Evolutionary conservation across 371 early-diverging fungal species (phyloP).

Genomic region (Amoeboaphelidium protococcarum): DNA sequence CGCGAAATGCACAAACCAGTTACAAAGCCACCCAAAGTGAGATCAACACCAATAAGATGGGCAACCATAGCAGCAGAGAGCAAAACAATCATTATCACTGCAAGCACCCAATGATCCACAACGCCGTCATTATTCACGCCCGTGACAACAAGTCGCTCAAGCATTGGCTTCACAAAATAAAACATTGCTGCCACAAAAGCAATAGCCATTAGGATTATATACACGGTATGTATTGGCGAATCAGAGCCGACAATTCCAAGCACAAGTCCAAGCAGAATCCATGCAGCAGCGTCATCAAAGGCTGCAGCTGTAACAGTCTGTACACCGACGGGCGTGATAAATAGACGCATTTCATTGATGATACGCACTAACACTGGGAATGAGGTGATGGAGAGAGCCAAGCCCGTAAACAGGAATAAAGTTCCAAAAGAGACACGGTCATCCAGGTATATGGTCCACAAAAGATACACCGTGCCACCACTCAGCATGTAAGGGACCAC

Average conservation of each 20-base stretch:
- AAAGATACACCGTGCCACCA: conserved; percentile 28
- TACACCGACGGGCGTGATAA: conserved; percentile 51
- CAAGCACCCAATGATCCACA: neutral
- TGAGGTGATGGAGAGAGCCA: conserved; percentile 75
- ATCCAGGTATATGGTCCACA: conserved; percentile 23
- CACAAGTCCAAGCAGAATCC: conserved; percentile 51
- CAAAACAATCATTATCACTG: neutral
- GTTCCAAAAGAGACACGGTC: conserved; percentile 25
- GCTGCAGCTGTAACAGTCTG: conserved; percentile 60
- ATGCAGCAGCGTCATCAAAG: conserved; percentile 61
- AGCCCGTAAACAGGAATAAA: conserved; percentile 52
- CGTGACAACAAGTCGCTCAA: conserved; percentile 21
- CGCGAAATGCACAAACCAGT: conserved; percentile 66
- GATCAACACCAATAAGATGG: conserved; percentile 4
- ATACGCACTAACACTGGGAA: conserved; percentile 82
- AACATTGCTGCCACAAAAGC: conserved; percentile 32
- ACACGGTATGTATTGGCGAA: conserved; percentile 28
- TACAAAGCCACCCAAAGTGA: conserved; percentile 76
- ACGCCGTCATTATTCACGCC: conserved; percentile 10
- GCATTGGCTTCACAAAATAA: conserved; percentile 24
- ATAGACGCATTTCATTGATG: conserved; percentile 49
- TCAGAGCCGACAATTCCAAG: conserved; percentile 40
- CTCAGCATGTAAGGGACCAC: conserved; percentile 45
- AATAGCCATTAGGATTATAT: conserved; percentile 29
- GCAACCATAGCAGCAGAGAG: neutral